Evolutionary conservation across 208 protist species (phyloP), one percentile per base, ranked within the genome.

Genomic region (Acanthamoeba rhysodes): DNA sequence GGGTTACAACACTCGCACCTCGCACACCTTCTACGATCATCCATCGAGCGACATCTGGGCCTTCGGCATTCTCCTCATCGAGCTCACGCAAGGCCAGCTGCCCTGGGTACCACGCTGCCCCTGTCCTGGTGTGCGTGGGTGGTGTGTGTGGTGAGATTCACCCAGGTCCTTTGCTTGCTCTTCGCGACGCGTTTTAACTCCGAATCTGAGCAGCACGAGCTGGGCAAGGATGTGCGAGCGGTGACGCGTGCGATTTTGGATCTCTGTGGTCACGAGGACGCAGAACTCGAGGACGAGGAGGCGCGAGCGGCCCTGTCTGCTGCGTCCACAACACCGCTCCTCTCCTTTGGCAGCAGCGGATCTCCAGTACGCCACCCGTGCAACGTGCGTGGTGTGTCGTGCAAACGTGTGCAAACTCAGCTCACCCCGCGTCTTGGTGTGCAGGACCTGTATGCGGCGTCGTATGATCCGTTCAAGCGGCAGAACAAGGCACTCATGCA

Each of bases 1-100:
- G 16, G 37, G 64, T 64, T 62, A 45, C n/a, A 14, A 34, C 74
- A 45, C 76, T 0, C 78, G 80, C 76, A n/a, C 34, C 8, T 32
- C 22, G 27, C 37, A 41, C 34, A 85, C 34, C 2, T 72, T 66
- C 53, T 78, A 48, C 34, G 87, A 90, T 20, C 82, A 92, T 18
- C 85, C 85, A 10, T 92, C 85, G 22, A 32, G 85, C 53, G 94
- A 95, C 70, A 18, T 92, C 8, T 95, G 94, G 94, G 76, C 80
- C 16, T 68, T 95, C 0, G 94, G 94, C 68, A 90, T 95, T 27
- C 37, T 95, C 16, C 62, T 95, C 41, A 64, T 92, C 64, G 94
- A 70, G 32, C 94, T 95, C 27, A 24, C 16, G 62, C 76, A 92
- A 22, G 80, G 80, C 37, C 27, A 34, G 9, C 27, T 92, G 10